A percentile compares a stretch with the other conserved stretches of the same genome.
These are phyloP conservation scores for Neophaeococcomyces aloes DNA, from an alignment of 2,329 filamentous ascomycete species.

Conservation along the genomic window DNA sequence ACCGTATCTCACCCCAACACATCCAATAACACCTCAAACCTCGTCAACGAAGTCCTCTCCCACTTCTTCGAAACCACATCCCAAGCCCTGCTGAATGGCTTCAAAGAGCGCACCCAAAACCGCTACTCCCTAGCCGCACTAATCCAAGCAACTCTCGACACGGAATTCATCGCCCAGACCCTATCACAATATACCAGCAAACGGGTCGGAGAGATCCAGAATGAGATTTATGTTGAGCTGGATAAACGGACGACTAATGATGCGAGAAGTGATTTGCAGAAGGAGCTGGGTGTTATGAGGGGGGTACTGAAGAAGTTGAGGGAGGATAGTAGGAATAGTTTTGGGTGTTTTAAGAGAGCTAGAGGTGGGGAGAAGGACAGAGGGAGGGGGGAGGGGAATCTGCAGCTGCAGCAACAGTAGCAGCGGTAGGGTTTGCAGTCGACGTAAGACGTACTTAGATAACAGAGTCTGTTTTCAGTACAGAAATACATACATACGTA, in stretches of 20 bases:
- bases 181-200: slow-evolving; percentile 82
- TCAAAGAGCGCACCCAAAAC: slow-evolving; percentile 47
- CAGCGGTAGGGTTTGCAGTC: no score
- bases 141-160: slow-evolving; percentile 94
- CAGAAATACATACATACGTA: no score
- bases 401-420: slow-evolving; percentile 1
- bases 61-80: slow-evolving; percentile 77
- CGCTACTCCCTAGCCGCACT: slow-evolving; percentile 68
- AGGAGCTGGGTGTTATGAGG: slow-evolving; percentile 81
- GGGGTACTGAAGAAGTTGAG: slow-evolving; percentile 72
- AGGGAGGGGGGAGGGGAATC: neutral
- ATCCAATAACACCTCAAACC: slow-evolving; percentile 56
- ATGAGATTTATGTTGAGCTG: slow-evolving; percentile 82
- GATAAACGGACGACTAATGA: slow-evolving; percentile 83
- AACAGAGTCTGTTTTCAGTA: no score
- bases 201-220: slow-evolving; percentile 67
- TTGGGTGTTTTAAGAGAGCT: slow-evolving; percentile 68
- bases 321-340: slow-evolving; percentile 73
- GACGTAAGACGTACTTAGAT: no score
- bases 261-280: slow-evolving; percentile 67
- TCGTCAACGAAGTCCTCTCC: slow-evolving; percentile 72
- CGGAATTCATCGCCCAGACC: slow-evolving; percentile 93
- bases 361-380: slow-evolving; percentile 29
- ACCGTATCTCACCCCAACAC: slow-evolving; percentile 53
- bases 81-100: slow-evolving; percentile 68